A percentile compares a stretch with the other conserved stretches of the same genome.
Conservation (phyloP, 768 basidiomycete genomes). For the Boletus subparvulus region DNA sequence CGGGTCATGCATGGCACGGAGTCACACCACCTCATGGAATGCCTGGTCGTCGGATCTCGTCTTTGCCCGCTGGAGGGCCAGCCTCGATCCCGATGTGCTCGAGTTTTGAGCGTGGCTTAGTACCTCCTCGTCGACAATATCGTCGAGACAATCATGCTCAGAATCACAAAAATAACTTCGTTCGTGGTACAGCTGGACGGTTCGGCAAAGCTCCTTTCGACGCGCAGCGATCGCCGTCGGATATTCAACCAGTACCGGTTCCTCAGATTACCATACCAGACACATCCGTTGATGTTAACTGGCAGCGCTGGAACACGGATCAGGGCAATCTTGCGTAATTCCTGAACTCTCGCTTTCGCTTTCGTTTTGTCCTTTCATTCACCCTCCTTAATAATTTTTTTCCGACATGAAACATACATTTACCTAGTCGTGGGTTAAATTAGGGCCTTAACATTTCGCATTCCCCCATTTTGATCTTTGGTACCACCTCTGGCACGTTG, state of each 20-base stretch:
- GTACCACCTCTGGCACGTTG: neutral
- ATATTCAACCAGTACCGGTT: conserved; percentile 8
- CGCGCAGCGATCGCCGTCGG: conserved; percentile 17
- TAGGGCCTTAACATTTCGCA: neutral
- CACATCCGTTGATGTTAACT: conserved; percentile 13
- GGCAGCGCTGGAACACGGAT: conserved; percentile 19
- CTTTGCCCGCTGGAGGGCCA: conserved; percentile 18
- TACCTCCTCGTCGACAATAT: conserved; percentile 32
- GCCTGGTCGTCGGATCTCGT: conserved; percentile 15
- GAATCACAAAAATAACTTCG: conserved; percentile 26
- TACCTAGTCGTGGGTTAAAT: neutral
- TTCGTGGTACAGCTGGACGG: conserved; percentile 22
- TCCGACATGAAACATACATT: neutral
- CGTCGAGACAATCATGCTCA: conserved; percentile 32
- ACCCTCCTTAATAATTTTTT: neutral
- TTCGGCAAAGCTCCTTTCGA: conserved; percentile 19
- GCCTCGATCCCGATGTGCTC: conserved; percentile 11
- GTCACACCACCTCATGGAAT: conserved; percentile 12
- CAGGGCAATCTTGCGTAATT: conserved; percentile 9
- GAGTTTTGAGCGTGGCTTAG: conserved; percentile 21
- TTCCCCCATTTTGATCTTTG: neutral
- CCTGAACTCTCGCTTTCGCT: neutral
- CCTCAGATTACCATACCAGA: conserved; percentile 13
- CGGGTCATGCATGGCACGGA: conserved; percentile 26
- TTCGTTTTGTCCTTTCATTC: conserved; percentile 14